These are phyloP conservation scores for Lachancea quebecensis DNA, from an alignment of 805 yeast species.

Conservation along the genomic window DNA sequence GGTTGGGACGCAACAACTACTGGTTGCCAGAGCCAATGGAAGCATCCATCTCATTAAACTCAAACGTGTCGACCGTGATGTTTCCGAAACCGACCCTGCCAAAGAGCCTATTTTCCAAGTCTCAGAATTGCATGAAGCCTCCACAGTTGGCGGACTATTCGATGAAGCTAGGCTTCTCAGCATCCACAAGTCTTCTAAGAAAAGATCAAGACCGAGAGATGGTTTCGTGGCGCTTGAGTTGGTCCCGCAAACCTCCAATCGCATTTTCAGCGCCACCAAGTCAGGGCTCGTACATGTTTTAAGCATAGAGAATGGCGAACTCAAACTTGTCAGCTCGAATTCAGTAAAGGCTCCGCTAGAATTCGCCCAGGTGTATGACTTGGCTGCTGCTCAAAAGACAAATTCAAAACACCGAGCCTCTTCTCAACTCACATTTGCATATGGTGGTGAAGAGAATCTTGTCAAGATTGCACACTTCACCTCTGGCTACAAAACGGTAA, in stretches of 20 bases:
- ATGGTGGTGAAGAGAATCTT: constrained; percentile 78
- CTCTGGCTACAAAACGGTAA: constrained; percentile 23
- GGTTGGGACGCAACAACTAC: constrained; percentile 28
- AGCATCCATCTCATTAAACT: constrained; percentile 36
- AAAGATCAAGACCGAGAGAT: constrained; percentile 31
- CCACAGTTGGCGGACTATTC: constrained; percentile 16
- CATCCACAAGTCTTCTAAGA: constrained; percentile 21
- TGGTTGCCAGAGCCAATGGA: constrained; percentile 41
- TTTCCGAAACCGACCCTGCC: constrained; percentile 6
- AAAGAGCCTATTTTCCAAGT: constrained; percentile 16
- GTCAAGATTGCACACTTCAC: constrained; percentile 25
- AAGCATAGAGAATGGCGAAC: constrained; percentile 14
- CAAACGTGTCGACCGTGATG: constrained; percentile 19
- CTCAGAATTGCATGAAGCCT: constrained; percentile 10
- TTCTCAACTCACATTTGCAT: constrained; percentile 45
- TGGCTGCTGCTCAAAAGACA: constrained; percentile 5
- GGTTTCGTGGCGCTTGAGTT: constrained; percentile 33
- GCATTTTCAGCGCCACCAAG: constrained; percentile 31
- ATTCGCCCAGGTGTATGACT: constrained; percentile 39
- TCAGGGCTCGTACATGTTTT: constrained; percentile 32
- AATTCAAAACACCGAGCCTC: constrained; percentile 20
- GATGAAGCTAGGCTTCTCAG: constrained; percentile 20
- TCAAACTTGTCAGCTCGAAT: constrained; percentile 14
- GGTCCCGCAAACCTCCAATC: constrained; percentile 21
- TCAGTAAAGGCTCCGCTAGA: constrained; percentile 40